Evolutionary conservation across 768 basidiomycete genomes (phyloP), one percentile per base, ranked within the genome.

Genomic region (Phlebiopsis gigantea): DNA sequence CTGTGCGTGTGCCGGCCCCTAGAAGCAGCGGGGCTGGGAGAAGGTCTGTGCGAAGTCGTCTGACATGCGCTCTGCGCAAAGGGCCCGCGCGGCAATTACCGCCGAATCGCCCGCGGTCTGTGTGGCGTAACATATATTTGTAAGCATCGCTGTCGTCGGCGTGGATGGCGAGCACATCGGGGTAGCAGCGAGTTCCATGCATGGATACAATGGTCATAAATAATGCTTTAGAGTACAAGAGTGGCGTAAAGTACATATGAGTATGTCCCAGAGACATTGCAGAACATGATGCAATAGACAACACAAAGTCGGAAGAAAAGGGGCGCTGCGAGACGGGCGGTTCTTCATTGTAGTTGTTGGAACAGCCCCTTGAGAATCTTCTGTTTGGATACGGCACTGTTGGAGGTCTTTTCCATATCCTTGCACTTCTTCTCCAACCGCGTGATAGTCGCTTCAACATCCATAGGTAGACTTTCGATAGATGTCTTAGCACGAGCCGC

Each of bases 381-480:
- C 55, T 67, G 64, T 52, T 66, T 68, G n/a, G 64, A 59, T 22
- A 61, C 55, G 1, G 62, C 56, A 46, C 57, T 53, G 55, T 52
- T 57, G 22, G 55, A 48, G 41, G 63, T 63, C 53, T 71, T 70
- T 44, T 68, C 63, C 39, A 79, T 61, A 14, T 65, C 66, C 58
- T 78, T 82, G 58, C 72, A 70, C 57, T 78, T 77, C 67, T 81
- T 84, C 59, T 88, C 85, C 7, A 83, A 69, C 12, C 64, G 67
- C 1, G 74, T 68, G 48, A 85, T 78, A 7, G 74, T 74, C 43
- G 75, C 75, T 62, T 87, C 86, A 29, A 81, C 67, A 45, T 77
- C 75, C 28, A 64, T 73, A 4, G 84, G 82, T n/a, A 79, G 63
- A 21, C 71, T 75, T 58, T 76, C 73, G 29, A 82, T 61, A 24